Evolutionary conservation across 2,329 filamentous ascomycete genomes (phyloP), one percentile per base, ranked within the genome.

Genomic region (Phialophora expanda): DNA sequence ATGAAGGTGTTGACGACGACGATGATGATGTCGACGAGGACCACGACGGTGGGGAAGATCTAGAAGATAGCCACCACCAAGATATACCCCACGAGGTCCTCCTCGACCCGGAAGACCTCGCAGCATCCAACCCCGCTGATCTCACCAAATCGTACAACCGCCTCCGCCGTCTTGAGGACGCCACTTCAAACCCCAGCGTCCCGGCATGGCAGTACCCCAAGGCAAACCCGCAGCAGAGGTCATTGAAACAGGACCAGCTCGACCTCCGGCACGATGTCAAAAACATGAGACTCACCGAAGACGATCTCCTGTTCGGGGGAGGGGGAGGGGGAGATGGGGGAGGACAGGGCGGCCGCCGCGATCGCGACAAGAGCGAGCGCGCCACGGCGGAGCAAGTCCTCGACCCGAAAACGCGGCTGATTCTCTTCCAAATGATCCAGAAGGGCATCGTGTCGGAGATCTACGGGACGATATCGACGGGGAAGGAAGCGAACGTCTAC

Each of bases 401-500:
- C 67, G 95, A 99, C 79, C 92, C 93, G 69, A 86, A 93, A 61
- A 99, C 95, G 14, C 90, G 93, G 71, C 96, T 97, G 92, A 93
- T 99, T 67, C 83, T 99, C 61, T 84, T 97, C 70, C 92, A 97
- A 80, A 92, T 99, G 86, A 94, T 98, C 82, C 97, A 98, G 78
- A 88, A 92, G 38, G 90, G 92, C 66, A 84, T 94, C 69, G 89
- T 99, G 57, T 91, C 90, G 64, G 93, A 97, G 78, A 89, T 99
- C 59, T 93, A 99, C 76, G 95, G 96, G 55, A 95, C 95, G 76
- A 86, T 99, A 72, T 97, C 92, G 67, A 99, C 95, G 0, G 95
- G 95, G 63, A 99, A 99, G 78, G 95, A 99, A 79, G 95, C 95
- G 66, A 99, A 99, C 77, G 95, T 99, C 28, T 99, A 99, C 80